These are phyloP conservation scores for Adiantum capillusveneris DNA, from an alignment of 75 land plant genomes.

Conservation along the genomic window DNA sequence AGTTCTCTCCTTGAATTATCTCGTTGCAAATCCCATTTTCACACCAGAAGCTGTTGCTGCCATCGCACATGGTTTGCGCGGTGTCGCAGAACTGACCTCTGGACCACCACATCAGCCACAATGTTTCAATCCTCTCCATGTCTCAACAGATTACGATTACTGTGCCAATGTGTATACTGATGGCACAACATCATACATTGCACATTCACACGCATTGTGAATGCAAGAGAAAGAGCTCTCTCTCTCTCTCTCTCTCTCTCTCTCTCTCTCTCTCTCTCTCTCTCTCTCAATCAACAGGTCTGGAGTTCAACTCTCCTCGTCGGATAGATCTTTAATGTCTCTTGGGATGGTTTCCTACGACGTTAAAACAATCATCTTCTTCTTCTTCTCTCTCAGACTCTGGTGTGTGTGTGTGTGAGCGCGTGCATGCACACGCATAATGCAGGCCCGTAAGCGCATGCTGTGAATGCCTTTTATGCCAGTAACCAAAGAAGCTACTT, in stretches of 20 bases:
- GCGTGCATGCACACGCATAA: too few relatives aligned
- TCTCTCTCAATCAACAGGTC: too few relatives aligned
- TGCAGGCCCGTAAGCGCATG: too few relatives aligned
- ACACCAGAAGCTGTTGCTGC: slow-evolving; percentile 37
- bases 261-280: slow-evolving; percentile 1
- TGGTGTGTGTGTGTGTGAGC: too few relatives aligned
- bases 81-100: slow-evolving; percentile 46
- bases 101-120: background rate
- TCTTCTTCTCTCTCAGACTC: too few relatives aligned
- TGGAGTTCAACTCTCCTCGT: too few relatives aligned
- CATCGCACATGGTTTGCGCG: slow-evolving; percentile 34
- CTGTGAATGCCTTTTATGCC: too few relatives aligned
- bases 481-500: too few relatives aligned
- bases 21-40: slow-evolving; percentile 33
- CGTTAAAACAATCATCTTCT: too few relatives aligned
- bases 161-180: background rate
- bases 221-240: too few relatives aligned
- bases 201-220: background rate
- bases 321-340: too few relatives aligned
- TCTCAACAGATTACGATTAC: background rate
- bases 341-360: too few relatives aligned
- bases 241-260: slow-evolving; percentile 8
- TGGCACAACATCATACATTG: background rate
- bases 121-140: background rate
- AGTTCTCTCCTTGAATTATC: slow-evolving; percentile 39